Conservation (phyloP, 2,329 filamentous ascomycete species). For the Penicillium hordei region DNA sequence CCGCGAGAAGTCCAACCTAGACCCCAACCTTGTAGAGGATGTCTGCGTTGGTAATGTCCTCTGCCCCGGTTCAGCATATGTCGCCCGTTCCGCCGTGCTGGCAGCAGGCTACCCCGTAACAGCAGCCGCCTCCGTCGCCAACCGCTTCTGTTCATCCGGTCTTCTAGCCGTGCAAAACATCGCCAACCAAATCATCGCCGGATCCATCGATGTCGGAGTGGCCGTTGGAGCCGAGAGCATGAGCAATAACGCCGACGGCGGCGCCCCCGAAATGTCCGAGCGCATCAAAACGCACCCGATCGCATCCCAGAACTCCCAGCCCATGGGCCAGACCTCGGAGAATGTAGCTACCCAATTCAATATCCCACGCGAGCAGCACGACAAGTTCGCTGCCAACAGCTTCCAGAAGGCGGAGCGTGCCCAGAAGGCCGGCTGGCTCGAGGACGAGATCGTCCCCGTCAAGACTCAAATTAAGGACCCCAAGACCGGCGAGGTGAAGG, state of each 20-base stretch:
- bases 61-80: slow-evolving; percentile 82
- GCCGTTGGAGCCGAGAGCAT: slow-evolving; percentile 93
- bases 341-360: slow-evolving; percentile 79
- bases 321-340: slow-evolving; percentile 92
- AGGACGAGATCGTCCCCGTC: slow-evolving; percentile 81
- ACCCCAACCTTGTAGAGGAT: slow-evolving; percentile 83
- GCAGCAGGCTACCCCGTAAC: slow-evolving; percentile 82
- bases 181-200: slow-evolving; percentile 81
- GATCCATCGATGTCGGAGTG: slow-evolving; percentile 89
- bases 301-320: slow-evolving; percentile 86
- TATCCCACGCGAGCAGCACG: slow-evolving; percentile 69
- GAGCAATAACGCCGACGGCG: slow-evolving; percentile 80
- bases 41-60: slow-evolving; percentile 85
- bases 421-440: slow-evolving; percentile 78
- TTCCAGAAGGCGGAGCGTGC: slow-evolving; percentile 83
- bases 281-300: slow-evolving; percentile 72
- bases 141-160: slow-evolving; percentile 88
- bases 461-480: slow-evolving; percentile 81
- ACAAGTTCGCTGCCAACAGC: slow-evolving; percentile 79
- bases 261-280: slow-evolving; percentile 79
- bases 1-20: slow-evolving; percentile 78
- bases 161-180: slow-evolving; percentile 88
- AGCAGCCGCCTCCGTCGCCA: slow-evolving; percentile 76
- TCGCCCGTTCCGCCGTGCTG: slow-evolving; percentile 81
- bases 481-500: slow-evolving; percentile 78